A percentile compares a stretch with the other conserved stretches of the same genome.
These are phyloP conservation scores for Nannizziopsis arthrosporioides DNA, from an alignment of 2,329 filamentous ascomycete genomes.

Conservation along the genomic window DNA sequence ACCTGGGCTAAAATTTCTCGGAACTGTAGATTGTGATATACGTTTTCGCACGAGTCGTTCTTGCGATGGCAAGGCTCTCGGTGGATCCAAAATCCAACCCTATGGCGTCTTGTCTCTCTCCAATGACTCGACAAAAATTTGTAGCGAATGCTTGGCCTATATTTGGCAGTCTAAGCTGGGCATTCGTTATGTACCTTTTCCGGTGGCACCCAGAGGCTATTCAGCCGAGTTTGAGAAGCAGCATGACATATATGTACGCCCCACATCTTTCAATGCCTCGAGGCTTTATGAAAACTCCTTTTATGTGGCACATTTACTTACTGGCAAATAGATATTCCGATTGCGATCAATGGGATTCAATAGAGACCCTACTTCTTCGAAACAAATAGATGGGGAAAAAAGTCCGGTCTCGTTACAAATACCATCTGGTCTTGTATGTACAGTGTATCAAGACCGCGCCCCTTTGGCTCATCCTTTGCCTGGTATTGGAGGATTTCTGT, in stretches of 20 bases:
- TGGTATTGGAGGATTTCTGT: no score
- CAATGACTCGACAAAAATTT: slow-evolving; percentile 39
- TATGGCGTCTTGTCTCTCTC: slow-evolving; percentile 34
- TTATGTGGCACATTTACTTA: slow-evolving; percentile 9
- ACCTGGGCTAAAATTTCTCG: neutral
- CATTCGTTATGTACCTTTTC: slow-evolving; percentile 89
- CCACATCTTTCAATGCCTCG: neutral
- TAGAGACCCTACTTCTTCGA: slow-evolving; percentile 74
- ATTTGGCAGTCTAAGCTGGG: slow-evolving; percentile 91
- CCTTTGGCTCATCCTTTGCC: no score
- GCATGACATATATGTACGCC: slow-evolving; percentile 93
- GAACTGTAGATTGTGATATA: slow-evolving; percentile 75
- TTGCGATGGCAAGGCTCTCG: slow-evolving; percentile 72
- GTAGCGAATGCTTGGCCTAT: slow-evolving; percentile 74
- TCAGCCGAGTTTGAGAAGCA: slow-evolving; percentile 80
- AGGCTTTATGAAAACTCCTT: neutral
- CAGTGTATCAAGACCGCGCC: no score
- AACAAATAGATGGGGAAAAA: slow-evolving; percentile 46
- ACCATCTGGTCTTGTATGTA: no score
- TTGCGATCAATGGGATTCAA: slow-evolving; percentile 76
- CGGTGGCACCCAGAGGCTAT: slow-evolving; percentile 81
- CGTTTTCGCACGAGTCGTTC: slow-evolving; percentile 80
- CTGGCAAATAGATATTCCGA: slow-evolving; percentile 51
- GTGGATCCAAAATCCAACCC: slow-evolving; percentile 49
- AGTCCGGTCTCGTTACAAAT: no score